phyloP scores from a whole-genome alignment of 2,329 filamentous ascomycete genomes.

The Xylaria sp. region DNA sequence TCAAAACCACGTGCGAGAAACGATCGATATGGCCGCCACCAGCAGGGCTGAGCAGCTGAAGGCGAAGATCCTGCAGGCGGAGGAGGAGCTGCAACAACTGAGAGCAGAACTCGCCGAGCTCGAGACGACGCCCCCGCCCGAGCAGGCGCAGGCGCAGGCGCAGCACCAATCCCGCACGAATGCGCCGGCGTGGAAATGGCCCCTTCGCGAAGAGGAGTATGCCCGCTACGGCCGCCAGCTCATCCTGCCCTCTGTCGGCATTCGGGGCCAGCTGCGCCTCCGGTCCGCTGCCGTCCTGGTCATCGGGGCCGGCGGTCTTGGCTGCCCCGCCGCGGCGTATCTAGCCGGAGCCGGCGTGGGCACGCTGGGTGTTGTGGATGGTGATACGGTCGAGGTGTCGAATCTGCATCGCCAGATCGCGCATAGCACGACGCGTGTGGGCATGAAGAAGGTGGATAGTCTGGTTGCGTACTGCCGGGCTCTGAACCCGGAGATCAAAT shows the following conservation, averaged over 20 bases:
- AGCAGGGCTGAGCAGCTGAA: slow-evolving; percentile 37
- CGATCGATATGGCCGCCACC: slow-evolving; percentile 22
- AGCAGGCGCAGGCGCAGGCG: neutral
- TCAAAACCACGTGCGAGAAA: neutral
- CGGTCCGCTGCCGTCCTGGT: slow-evolving; percentile 68
- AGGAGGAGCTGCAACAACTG: slow-evolving; percentile 44
- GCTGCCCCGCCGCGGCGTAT: slow-evolving; percentile 89
- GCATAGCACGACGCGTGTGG: slow-evolving; percentile 66
- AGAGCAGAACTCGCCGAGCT: slow-evolving; percentile 41
- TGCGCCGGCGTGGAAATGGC: slow-evolving; percentile 51
- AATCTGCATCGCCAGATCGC: slow-evolving; percentile 91
- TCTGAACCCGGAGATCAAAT: slow-evolving; percentile 67
- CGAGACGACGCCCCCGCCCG: slow-evolving; percentile 29
- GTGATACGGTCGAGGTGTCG: slow-evolving; percentile 78
- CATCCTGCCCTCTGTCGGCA: slow-evolving; percentile 75
- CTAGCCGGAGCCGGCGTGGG: slow-evolving; percentile 85
- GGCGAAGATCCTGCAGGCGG: slow-evolving; percentile 42
- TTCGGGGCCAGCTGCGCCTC: slow-evolving; percentile 71
- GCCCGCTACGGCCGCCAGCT: slow-evolving; percentile 84
- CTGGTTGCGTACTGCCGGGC: slow-evolving; percentile 52
- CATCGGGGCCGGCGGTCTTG: slow-evolving; percentile 82
- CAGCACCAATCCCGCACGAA: neutral
- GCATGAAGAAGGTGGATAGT: slow-evolving; percentile 75
- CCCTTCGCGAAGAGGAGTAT: slow-evolving; percentile 68
- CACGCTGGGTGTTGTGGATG: slow-evolving; percentile 77